Evolutionary conservation across 179 eudicot genomes (phyloP).

Genomic region (Gypsophila paniculata): DNA sequence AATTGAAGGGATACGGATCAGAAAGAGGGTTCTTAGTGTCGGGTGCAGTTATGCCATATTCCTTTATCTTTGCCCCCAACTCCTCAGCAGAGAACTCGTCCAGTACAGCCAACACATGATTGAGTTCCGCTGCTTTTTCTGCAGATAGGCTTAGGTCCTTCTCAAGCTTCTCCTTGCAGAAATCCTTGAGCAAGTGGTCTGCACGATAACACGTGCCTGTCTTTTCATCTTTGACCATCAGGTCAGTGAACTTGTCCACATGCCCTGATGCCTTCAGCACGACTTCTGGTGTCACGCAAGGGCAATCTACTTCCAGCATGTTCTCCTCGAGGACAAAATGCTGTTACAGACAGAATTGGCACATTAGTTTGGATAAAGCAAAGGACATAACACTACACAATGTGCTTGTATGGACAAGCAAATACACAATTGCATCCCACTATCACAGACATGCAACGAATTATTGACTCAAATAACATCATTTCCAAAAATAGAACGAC

Average conservation of each 20-base stretch:
- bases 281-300: constrained; percentile 89
- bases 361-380: constrained; percentile 5
- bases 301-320: constrained; percentile 94
- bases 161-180: constrained; percentile 79
- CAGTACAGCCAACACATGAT: constrained; percentile 64
- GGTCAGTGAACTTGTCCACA: constrained; percentile 91
- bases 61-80: constrained; percentile 81
- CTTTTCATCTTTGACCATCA: constrained; percentile 91
- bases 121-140: constrained; percentile 60
- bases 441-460: background rate
- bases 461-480: background rate
- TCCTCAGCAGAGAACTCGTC: constrained; percentile 77
- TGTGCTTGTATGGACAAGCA: background rate
- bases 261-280: constrained; percentile 94
- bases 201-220: constrained; percentile 83
- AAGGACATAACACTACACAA: background rate
- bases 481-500: too few relatives aligned
- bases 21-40: constrained; percentile 86
- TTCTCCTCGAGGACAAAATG: constrained; percentile 87
- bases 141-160: constrained; percentile 50
- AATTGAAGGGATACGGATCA: constrained; percentile 84
- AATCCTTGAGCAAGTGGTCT: constrained; percentile 85
- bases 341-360: constrained; percentile 28
- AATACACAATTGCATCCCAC: background rate
- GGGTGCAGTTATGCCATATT: constrained; percentile 75